Evolutionary conservation across 306 rosid species (phyloP), one percentile per base, ranked within the genome.

Genomic region (Prunus armeniaca): DNA sequence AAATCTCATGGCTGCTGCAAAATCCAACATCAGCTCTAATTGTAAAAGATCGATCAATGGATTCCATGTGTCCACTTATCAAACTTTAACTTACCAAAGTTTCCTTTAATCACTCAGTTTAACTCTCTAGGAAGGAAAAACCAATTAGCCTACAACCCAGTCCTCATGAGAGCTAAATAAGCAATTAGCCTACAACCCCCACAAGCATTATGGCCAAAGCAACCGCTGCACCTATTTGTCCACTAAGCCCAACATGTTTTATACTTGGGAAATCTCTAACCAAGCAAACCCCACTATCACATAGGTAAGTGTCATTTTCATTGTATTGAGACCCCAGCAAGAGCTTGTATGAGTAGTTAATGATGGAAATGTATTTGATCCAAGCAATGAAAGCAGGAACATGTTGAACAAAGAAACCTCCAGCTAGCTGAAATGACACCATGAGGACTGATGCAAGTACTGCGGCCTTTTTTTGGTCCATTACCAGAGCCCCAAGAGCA

Each of bases 341-440:
- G 28, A 92, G 90, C 79, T 75, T 85, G 76, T 82, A 89, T 0
- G 88, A 74, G 69, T 88, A 83, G 27, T 81, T 79, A 57, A 86
- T 80, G 0, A 82, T 43, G 0, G 96, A 92, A 2, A 92, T 10
- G 79, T 85, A 88, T 65, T 84, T 90, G 5, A 87, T 58, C 96
- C 97, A 92, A 6, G 85, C 80, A 3, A 90, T 78, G 18, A 90
- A 90, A 13, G 19, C 8, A 3, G 93, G 97, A 55, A 88, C 91
- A 62, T 85, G 78, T 60, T 88, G 93, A 54, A 89, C 90, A 28
- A 83, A 89, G 34, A 27, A 88, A 2, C 97, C 95, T 11, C 88
- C 89, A 17, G 91, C 85, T 3, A 92, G 80, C 20, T 73, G 57
- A 78, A 85, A 92, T 7, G 78, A 12, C 5, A 90, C 72, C 97